Conservation (phyloP, 371 early-diverging fungal genomes). For the Mucor velutinosus region DNA sequence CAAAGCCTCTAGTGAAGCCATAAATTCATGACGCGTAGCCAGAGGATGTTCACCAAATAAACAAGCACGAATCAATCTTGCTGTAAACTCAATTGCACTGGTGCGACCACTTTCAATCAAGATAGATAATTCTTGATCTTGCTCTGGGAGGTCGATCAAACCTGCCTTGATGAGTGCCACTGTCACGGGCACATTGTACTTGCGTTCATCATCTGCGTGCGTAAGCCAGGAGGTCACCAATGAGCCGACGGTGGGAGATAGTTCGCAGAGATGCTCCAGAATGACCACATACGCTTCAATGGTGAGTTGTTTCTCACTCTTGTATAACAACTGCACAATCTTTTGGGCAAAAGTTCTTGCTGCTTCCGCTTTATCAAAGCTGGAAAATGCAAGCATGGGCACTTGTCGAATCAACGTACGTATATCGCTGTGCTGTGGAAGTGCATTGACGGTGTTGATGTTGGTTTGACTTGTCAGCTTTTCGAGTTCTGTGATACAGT, state of each 20-base stretch:
- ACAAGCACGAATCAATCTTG: slow-evolving; percentile 71
- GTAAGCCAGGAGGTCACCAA: slow-evolving; percentile 90
- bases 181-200: slow-evolving; percentile 84
- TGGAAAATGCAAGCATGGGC: slow-evolving; percentile 61
- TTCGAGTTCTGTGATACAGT: slow-evolving; percentile 77
- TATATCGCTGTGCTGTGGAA: slow-evolving; percentile 82
- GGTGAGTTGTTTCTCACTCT: slow-evolving; percentile 68
- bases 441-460: slow-evolving; percentile 55
- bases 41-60: slow-evolving; percentile 66
- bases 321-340: slow-evolving; percentile 81
- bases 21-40: slow-evolving; percentile 72
- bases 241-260: slow-evolving; percentile 72
- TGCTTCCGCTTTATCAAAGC: slow-evolving; percentile 74
- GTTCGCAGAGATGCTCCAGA: slow-evolving; percentile 79
- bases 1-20: slow-evolving; percentile 71
- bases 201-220: slow-evolving; percentile 92
- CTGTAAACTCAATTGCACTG: slow-evolving; percentile 76
- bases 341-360: slow-evolving; percentile 83
- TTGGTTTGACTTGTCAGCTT: slow-evolving; percentile 61
- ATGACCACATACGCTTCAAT: slow-evolving; percentile 82
- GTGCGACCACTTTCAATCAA: slow-evolving; percentile 74
- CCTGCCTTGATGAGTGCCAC: slow-evolving; percentile 78
- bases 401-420: slow-evolving; percentile 72
- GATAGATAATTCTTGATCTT: slow-evolving; percentile 88
- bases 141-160: slow-evolving; percentile 74